Base-by-base conservation (phyloP, 352 stramenopile genomes). In the Phytophthora pistaciae region DNA sequence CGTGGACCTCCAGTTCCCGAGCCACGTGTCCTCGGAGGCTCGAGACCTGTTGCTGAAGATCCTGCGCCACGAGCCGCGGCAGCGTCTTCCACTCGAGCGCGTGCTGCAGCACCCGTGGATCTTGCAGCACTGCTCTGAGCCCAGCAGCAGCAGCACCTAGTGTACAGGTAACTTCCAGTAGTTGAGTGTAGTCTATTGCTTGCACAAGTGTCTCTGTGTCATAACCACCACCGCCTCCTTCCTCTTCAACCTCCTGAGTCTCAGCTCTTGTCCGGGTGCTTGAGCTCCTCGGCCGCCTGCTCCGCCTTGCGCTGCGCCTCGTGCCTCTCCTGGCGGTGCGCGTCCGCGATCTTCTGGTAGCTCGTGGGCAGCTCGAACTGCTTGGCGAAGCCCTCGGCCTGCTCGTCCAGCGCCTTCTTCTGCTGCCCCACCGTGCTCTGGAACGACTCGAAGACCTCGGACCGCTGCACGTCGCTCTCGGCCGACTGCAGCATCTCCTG, bases 91-190 rank as follows among this genome's bases (percentile, higher is more conserved):
- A 11, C 83, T 99, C 2, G 82, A 91, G 38, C 90, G 98, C 46
- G 82, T 99, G 53, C 81, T 97, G 2, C 91, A 95, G 23, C 98
- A 99, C 75, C 96, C 97, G 18, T 99, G 97, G 96, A 96, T 99
- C 50, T 66, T 94, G 49, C 77, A 92, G 52, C 85, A 95, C 75
- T 93, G 79, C 74, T 33, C 29, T 8, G 31, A 72, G 36, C 38
- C 16, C 8, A 56, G 48, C 42, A 42, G 48, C 42, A 42, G 23
- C 16, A 56, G 48, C 42, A 42, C 29, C 16, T 75, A 72, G 65
- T 79, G 69, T 77, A 79, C 38, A 74, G 63, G 46, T 70, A 74
- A 49, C 42, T 49, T 20, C 42, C 31, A 68, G 48, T 68, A 71
- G 42, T 68, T 29, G 68, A 76, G 68, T 77, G 55, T 77, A 80